Evolutionary conservation across 2,329 filamentous ascomycete species (phyloP), one percentile per base, ranked within the genome.

Genomic region (Eutypa lata): DNA sequence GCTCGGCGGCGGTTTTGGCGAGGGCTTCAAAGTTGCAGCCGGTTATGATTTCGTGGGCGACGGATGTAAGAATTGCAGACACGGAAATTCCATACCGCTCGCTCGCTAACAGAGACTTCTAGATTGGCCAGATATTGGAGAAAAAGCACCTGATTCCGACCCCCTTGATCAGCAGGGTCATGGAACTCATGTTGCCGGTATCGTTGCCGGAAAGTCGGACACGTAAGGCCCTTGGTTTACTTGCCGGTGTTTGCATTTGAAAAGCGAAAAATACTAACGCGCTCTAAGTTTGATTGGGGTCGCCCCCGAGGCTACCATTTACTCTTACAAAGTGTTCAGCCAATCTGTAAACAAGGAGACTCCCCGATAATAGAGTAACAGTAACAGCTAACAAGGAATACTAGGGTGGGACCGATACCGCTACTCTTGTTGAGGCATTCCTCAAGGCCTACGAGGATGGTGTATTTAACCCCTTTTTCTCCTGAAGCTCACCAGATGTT

Each of bases 341-440:
- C 31, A 52, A 13, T 11, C 5, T 19, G 56, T 55, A 47, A 52
- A 50, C 52, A 18, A 28, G 33, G 14, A 22, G 21, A 33, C 22
- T n/a, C 13, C 26, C 10, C 5, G 26, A 44, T 28, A n/a, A 26
- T 13, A 13, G n/a, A 7, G 14, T 45, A 7, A 18, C 31, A 24
- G 33, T 14, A 24, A 13, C 26, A n/a, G 24, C 50, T 50, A 19
- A 50, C 22, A 14, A 10, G 28, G n/a, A 19, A 45, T 53, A 19
- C 44, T n/a, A 53, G 22, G 45, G 48, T 43, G 56, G 57, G 13
- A 66, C 64, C 3, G 57, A 64, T 48, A 62, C 67, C 21, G 68
- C 63, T 43, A 64, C 60, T 8, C 46, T 72, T 21, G 69, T 74
- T 7, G 68, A 68, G 6, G 67, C 65, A 1, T 72, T 71, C 49